Evolutionary conservation across 805 yeast genomes (phyloP).

Genomic region (Starmerella apicola): DNA sequence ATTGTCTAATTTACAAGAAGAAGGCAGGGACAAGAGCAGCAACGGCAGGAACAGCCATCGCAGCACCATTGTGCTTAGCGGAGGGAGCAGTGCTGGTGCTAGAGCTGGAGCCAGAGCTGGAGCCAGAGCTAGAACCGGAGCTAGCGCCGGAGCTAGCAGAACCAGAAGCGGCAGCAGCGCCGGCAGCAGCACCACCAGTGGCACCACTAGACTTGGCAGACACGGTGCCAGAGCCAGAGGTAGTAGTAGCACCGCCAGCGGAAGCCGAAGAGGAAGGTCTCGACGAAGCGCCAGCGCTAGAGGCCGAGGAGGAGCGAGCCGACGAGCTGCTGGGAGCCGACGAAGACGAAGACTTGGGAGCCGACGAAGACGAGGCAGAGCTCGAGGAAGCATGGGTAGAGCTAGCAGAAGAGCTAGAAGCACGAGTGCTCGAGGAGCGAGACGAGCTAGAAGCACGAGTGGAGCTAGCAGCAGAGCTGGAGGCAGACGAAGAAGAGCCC

Average conservation of each 20-base stretch:
- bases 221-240: constrained; percentile 5
- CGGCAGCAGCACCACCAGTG: background rate
- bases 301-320: constrained; percentile 9
- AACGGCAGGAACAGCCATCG: constrained; percentile 7
- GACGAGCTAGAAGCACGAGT: constrained; percentile 11
- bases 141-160: constrained; percentile 4
- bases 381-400: constrained; percentile 9
- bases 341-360: constrained; percentile 15
- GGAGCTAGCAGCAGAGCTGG: constrained; percentile 9
- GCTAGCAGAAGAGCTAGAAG: constrained; percentile 4
- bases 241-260: constrained; percentile 4
- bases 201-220: background rate
- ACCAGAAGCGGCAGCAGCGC: background rate
- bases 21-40: constrained; percentile 14
- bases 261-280: constrained; percentile 12
- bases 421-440: constrained; percentile 8
- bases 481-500: constrained; percentile 5
- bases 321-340: constrained; percentile 9
- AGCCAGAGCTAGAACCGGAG: constrained; percentile 9
- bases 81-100: background rate
- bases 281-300: constrained; percentile 8
- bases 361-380: constrained; percentile 7
- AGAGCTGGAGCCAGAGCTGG: background rate
- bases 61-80: constrained; percentile 10
- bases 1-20: no score